Evolutionary conservation across 768 basidiomycete genomes (phyloP).

Genomic region (Steccherinum ochraceum): DNA sequence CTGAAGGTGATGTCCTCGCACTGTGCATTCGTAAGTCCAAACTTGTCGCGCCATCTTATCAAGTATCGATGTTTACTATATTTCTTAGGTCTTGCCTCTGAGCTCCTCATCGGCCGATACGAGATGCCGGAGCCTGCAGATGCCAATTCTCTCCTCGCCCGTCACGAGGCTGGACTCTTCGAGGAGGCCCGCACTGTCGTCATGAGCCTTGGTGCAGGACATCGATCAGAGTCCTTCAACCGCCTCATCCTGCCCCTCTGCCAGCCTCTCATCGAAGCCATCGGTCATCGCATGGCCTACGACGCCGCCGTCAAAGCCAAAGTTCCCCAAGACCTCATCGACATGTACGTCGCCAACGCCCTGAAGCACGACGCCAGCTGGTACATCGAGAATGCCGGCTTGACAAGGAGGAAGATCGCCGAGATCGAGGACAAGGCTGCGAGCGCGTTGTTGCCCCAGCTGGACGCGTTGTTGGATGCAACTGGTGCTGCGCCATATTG

Average conservation of each 20-base stretch:
- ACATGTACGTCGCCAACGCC: slow-evolving; percentile 21
- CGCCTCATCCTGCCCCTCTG: slow-evolving; percentile 26
- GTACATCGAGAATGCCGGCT: slow-evolving; percentile 32
- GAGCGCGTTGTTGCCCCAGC: slow-evolving; percentile 14
- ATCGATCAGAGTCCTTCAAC: slow-evolving; percentile 48
- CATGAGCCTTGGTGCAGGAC: slow-evolving; percentile 22
- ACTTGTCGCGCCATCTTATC: neutral
- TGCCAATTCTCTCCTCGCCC: slow-evolving; percentile 45
- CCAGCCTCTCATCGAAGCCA: slow-evolving; percentile 20
- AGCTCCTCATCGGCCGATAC: slow-evolving; percentile 52
- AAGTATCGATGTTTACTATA: neutral
- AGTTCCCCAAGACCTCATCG: slow-evolving; percentile 19
- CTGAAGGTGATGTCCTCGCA: slow-evolving; percentile 39
- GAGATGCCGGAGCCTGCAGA: slow-evolving; percentile 36
- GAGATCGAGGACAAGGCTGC: slow-evolving; percentile 31
- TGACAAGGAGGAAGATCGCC: slow-evolving; percentile 39
- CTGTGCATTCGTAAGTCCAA: slow-evolving; percentile 32
- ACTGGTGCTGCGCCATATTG: slow-evolving; percentile 21
- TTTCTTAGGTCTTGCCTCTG: slow-evolving; percentile 46
- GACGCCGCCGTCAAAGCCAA: slow-evolving; percentile 24
- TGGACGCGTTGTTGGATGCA: slow-evolving; percentile 13
- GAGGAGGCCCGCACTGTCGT: slow-evolving; percentile 15
- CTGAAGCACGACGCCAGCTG: slow-evolving; percentile 24
- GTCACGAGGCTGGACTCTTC: slow-evolving; percentile 37
- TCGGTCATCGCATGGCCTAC: slow-evolving; percentile 28